Evolutionary conservation across 2,329 filamentous ascomycete genomes (phyloP), one percentile per base, ranked within the genome.

Genomic region (Aspergillus latus): DNA sequence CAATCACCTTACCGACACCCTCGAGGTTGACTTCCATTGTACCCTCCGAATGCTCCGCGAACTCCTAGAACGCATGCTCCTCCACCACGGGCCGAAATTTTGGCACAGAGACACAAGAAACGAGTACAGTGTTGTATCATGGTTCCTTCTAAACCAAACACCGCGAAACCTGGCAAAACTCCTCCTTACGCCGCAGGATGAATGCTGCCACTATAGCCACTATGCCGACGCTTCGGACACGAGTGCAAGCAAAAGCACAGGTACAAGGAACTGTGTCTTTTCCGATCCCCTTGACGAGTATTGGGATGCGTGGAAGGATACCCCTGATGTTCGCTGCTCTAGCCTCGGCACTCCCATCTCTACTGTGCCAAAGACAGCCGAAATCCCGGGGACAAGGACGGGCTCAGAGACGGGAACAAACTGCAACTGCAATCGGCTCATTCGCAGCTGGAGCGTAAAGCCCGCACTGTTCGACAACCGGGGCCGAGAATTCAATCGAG

Each of bases 11-110:
- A 64, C 66, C 40, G 53, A 63, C 9, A 60, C 66, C 39, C 61
- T 61, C 2, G 58, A 68, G 44, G 56, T 68, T 13, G 66, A 68
- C 21, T 66, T 69, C 46, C 66, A 69, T 53, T 57, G 64, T 44
- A 62, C 66, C 2, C 50, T 68, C 21, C 65, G 66, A 42, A 69
- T 69, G 66, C 37, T 69, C 51, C 65, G 66, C 21, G 64, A 67
- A 55, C 63, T 67, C n/a, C 58, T 64, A 44, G 66, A 68, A 36
- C 64, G 63, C 1, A 66, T 69, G 58, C 65, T 69, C 39, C 66
- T 68, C 15, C 60, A 62, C n/a, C 67, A 69, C 30, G 62, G 66
- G 1, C 67, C 67, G 2, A 67, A 61, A 46, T 62, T 64, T 40
- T 68, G 65, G 59, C 57, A 65, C 28, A 63, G 66, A n/a, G 65